Conservation (phyloP, 2,329 filamentous ascomycete genomes). For the Aureobasidium musti region DNA sequence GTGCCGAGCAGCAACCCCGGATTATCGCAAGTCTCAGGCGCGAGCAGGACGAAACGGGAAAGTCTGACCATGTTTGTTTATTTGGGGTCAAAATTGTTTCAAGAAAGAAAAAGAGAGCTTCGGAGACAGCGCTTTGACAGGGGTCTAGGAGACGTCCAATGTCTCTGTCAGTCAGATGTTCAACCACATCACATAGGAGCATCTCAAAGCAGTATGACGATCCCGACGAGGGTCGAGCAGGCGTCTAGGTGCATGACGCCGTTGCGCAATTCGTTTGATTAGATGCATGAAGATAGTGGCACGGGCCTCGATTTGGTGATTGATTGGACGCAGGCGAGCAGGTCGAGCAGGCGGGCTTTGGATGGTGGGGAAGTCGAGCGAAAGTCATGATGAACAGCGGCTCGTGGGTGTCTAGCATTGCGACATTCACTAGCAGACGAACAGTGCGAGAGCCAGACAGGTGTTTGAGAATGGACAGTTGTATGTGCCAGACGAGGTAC, state of each 20-base stretch:
- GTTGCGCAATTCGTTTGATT: slow-evolving; percentile 23
- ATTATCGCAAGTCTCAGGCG: slow-evolving; percentile 4
- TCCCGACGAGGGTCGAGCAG: slow-evolving; percentile 2
- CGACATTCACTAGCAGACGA: slow-evolving; percentile 10
- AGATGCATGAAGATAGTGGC: slow-evolving; percentile 22
- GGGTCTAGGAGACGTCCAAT: neutral
- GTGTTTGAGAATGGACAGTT: neutral
- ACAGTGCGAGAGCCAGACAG: neutral
- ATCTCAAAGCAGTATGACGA: neutral
- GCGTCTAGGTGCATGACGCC: slow-evolving; percentile 17
- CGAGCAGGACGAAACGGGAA: slow-evolving; percentile 3
- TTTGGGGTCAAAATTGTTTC: slow-evolving; percentile 1
- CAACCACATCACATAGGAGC: neutral
- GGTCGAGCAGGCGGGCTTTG: neutral
- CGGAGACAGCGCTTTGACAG: neutral
- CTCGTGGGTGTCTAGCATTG: slow-evolving; percentile 14
- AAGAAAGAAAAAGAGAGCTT: neutral
- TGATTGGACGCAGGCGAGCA: slow-evolving; percentile 17
- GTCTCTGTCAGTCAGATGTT: neutral
- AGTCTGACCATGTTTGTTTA: slow-evolving; percentile 23
- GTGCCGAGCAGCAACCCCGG: slow-evolving; percentile 1
- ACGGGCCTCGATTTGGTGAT: neutral
- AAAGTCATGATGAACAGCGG: neutral
- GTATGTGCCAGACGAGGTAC: neutral
- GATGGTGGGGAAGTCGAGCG: slow-evolving; percentile 19